phyloP scores from a whole-genome alignment of 1,139 yeast genomes.

The Candida smagusa region DNA sequence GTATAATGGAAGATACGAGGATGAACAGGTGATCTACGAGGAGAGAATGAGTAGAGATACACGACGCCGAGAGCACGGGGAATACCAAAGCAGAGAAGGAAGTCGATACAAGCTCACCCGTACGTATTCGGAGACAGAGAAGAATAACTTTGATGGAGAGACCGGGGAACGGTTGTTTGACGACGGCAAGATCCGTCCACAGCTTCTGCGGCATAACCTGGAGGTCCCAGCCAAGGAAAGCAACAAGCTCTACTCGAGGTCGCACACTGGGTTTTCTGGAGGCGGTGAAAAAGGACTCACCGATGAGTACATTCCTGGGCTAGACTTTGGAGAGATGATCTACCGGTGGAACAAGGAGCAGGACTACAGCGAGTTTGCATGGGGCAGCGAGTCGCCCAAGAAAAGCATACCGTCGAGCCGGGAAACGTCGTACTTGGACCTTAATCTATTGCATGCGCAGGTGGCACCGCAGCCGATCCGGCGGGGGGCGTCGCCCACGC shows the following conservation, averaged over 20 bases:
- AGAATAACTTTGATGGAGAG: conserved; percentile 48
- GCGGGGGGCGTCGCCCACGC: conserved; percentile 6
- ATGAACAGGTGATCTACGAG: background rate
- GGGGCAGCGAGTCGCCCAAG: conserved; percentile 4
- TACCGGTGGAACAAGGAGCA: conserved; percentile 34
- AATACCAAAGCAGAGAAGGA: background rate
- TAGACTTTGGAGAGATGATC: conserved; percentile 48
- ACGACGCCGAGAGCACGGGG: background rate
- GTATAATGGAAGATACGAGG: background rate
- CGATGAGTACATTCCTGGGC: conserved; percentile 71
- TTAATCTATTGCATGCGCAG: conserved; percentile 44
- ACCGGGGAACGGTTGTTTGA: conserved; percentile 50
- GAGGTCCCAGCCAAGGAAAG: conserved; percentile 1
- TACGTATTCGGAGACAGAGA: conserved; percentile 56
- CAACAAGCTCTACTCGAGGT: conserved; percentile 27
- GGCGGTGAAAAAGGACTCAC: conserved; percentile 44
- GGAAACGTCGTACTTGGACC: conserved; percentile 39
- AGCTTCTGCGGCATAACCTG: conserved; percentile 2
- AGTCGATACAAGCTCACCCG: conserved; percentile 30
- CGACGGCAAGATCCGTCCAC: conserved; percentile 42
- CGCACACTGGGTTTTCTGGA: conserved; percentile 26
- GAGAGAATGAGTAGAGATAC: background rate
- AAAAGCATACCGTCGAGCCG: conserved; percentile 20
- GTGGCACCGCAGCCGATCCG: conserved; percentile 47
- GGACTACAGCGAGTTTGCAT: conserved; percentile 11